Percentiles rank a stretch among this genome's conserved stretches.
Conservation (phyloP, 2,329 filamentous ascomycete genomes). For the Aspergillus thermomutatus region DNA sequence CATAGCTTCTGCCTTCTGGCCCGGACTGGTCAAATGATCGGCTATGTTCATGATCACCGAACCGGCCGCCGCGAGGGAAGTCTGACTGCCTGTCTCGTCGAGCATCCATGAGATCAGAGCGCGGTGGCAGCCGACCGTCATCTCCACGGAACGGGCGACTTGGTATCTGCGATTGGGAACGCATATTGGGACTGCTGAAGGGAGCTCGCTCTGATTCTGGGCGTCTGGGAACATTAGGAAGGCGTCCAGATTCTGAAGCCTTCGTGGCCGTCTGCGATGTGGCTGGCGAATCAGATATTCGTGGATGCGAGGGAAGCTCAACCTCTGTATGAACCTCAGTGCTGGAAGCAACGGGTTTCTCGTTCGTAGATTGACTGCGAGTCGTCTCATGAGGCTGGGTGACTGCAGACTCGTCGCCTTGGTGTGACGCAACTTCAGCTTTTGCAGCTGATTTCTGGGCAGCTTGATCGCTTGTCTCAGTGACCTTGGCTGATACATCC, state of each 20-base stretch:
- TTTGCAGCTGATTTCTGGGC: slow-evolving; percentile 15
- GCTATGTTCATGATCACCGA: slow-evolving; percentile 36
- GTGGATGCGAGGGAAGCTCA: slow-evolving; percentile 13
- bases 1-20: slow-evolving; percentile 33
- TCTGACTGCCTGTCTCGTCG: slow-evolving; percentile 39
- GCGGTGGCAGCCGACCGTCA: slow-evolving; percentile 36
- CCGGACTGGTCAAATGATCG: slow-evolving; percentile 34
- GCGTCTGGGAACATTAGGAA: slow-evolving; percentile 35
- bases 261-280: slow-evolving; percentile 25
- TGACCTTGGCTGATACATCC: slow-evolving; percentile 24
- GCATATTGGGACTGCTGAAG: slow-evolving; percentile 21
- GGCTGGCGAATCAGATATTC: slow-evolving; percentile 15
- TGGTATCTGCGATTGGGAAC: slow-evolving; percentile 35
- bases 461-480: slow-evolving; percentile 5
- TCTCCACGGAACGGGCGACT: slow-evolving; percentile 35
- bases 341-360: slow-evolving; percentile 9
- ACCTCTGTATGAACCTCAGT: slow-evolving; percentile 11
- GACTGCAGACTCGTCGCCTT: slow-evolving; percentile 7
- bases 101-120: slow-evolving; percentile 38
- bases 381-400: slow-evolving; percentile 6
- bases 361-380: slow-evolving; percentile 5
- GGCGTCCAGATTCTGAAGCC: slow-evolving; percentile 26
- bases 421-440: slow-evolving; percentile 7
- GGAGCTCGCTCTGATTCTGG: slow-evolving; percentile 36
- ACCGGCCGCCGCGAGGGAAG: slow-evolving; percentile 33